Evolutionary conservation across 495 filamentous ascomycete species (phyloP).

Genomic region (Xylaria palmicola): DNA sequence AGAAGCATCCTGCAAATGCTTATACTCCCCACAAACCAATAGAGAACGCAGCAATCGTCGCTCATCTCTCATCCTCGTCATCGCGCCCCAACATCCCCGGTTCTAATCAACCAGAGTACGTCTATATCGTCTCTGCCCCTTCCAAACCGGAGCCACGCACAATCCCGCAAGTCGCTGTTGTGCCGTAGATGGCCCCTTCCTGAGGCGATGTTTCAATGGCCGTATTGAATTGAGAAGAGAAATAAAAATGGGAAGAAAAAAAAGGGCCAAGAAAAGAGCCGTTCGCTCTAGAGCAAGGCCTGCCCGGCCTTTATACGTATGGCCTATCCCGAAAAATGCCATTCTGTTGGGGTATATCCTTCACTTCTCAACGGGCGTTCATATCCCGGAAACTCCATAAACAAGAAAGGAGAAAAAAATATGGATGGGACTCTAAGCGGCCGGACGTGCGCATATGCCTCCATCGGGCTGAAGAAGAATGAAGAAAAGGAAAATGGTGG

Average conservation of each 20-base stretch:
- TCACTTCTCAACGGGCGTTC: slow-evolving; percentile 14
- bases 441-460: not conserved
- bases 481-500: not conserved
- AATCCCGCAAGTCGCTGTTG: not conserved
- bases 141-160: not conserved
- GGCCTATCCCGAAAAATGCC: slow-evolving; percentile 2
- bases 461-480: not conserved
- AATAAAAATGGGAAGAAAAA: not conserved
- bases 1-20: not conserved
- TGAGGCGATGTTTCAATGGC: not conserved
- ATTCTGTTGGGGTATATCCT: slow-evolving; percentile 16
- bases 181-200: not conserved
- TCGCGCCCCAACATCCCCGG: not conserved
- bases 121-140: not conserved
- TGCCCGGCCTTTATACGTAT: slow-evolving; percentile 4
- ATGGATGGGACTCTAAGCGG: slow-evolving; percentile 2
- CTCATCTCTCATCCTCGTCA: slow-evolving; percentile 3
- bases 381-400: slow-evolving; percentile 13
- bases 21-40: not conserved
- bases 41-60: not conserved
- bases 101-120: not conserved
- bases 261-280: not conserved
- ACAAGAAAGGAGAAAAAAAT: slow-evolving; percentile 1
- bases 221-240: not conserved
- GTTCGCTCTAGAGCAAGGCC: not conserved